Evolutionary conservation across 83 land plant species (phyloP).

Genomic region (Isoetes engelmannii): DNA sequence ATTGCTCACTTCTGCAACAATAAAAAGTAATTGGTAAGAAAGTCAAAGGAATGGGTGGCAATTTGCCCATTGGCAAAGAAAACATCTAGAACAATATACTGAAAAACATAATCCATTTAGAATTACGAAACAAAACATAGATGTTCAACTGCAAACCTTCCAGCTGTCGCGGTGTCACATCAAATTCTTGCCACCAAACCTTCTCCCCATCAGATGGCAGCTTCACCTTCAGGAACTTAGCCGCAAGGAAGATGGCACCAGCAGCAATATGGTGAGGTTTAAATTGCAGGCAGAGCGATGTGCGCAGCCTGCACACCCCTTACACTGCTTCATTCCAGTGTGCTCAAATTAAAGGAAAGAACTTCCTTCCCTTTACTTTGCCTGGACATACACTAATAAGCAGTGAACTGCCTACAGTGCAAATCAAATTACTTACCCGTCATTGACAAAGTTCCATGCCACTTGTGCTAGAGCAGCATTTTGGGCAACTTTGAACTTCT

Average conservation of each 20-base stretch:
- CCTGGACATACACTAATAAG: constrained; percentile 1
- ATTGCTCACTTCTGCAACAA: constrained; percentile 79
- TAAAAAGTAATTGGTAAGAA: background rate
- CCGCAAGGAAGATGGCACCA: constrained; percentile 37
- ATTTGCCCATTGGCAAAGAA: no score
- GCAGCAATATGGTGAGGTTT: constrained; percentile 42
- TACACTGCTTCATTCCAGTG: constrained; percentile 16
- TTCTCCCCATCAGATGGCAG: constrained; percentile 37
- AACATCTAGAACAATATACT: background rate
- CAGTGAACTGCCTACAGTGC: constrained; percentile 6
- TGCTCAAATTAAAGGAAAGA: background rate
- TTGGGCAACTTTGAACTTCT: constrained; percentile 38
- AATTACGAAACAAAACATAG: background rate
- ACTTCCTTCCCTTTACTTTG: background rate
- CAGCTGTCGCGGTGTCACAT: constrained; percentile 85
- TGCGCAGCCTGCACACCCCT: constrained; percentile 37
- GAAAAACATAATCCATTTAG: background rate
- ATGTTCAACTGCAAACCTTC: constrained; percentile 54
- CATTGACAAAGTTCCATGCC: constrained; percentile 77
- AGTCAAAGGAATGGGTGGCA: no score
- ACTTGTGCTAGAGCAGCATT: constrained; percentile 60
- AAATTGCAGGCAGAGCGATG: constrained; percentile 36
- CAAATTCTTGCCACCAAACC: constrained; percentile 46
- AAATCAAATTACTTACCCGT: constrained; percentile 45
- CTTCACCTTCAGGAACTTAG: constrained; percentile 41